Percentiles rank a stretch among this genome's conserved stretches.
These are phyloP conservation scores for Phanerochaete sordida DNA, from an alignment of 768 basidiomycete genomes.

Conservation along the genomic window DNA sequence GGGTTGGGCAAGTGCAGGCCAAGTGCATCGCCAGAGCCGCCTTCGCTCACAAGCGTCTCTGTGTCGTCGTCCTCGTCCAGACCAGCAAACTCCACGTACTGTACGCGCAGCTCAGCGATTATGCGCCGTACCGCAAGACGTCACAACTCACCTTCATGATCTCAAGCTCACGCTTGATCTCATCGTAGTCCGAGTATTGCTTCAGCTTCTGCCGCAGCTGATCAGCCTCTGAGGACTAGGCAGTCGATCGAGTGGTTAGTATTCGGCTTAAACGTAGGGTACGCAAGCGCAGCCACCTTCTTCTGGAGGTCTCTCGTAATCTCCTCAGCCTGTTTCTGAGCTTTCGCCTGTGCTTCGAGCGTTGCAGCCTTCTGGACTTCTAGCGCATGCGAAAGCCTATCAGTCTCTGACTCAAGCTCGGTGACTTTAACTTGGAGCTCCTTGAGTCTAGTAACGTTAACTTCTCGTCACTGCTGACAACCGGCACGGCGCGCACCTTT, in stretches of 20 bases:
- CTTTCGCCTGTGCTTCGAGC: constrained; percentile 41
- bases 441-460: constrained; percentile 49
- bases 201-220: constrained; percentile 65
- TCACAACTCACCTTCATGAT: constrained; percentile 84
- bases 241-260: no score
- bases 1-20: constrained; percentile 80
- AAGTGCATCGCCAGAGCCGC: constrained; percentile 39
- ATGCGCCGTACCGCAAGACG: not conserved
- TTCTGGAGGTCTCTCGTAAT: constrained; percentile 54
- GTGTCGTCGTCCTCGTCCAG: constrained; percentile 71
- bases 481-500: constrained; percentile 45
- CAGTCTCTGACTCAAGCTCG: constrained; percentile 74
- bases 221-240: constrained; percentile 61
- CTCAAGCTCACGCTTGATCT: constrained; percentile 95
- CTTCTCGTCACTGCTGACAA: not conserved
- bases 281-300: constrained; percentile 32
- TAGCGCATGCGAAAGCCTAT: constrained; percentile 62
- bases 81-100: constrained; percentile 97
- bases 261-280: no score
- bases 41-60: constrained; percentile 22
- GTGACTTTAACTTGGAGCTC: constrained; percentile 69
- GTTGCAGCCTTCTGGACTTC: constrained; percentile 55
- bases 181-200: constrained; percentile 86
- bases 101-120: not conserved
- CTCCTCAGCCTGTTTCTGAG: constrained; percentile 58